These are phyloP conservation scores for Penicillium freii DNA, from an alignment of 2,329 filamentous ascomycete species.

Conservation along the genomic window DNA sequence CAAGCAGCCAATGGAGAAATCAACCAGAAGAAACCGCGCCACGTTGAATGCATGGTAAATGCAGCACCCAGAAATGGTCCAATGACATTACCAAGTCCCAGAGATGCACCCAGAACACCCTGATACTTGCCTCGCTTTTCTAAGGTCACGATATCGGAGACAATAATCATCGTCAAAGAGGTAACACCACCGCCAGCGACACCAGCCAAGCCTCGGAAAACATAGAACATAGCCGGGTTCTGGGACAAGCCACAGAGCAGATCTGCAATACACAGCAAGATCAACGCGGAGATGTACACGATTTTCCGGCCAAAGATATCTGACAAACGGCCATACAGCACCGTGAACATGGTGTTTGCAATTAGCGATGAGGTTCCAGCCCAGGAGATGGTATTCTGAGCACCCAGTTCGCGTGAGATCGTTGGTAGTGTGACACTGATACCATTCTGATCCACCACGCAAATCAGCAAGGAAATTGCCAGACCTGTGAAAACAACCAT, in stretches of 20 bases:
- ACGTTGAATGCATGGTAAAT: slow-evolving; percentile 45
- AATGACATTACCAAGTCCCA: slow-evolving; percentile 48
- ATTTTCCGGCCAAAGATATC: slow-evolving; percentile 62
- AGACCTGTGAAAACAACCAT: slow-evolving; percentile 52
- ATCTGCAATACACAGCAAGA: slow-evolving; percentile 56
- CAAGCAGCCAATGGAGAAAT: slow-evolving; percentile 53
- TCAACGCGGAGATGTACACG: slow-evolving; percentile 55
- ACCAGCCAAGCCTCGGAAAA: slow-evolving; percentile 60
- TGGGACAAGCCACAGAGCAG: slow-evolving; percentile 59
- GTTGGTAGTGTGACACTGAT: slow-evolving; percentile 55
- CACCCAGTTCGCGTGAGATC: slow-evolving; percentile 50
- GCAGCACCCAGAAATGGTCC: slow-evolving; percentile 50
- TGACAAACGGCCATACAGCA: slow-evolving; percentile 62
- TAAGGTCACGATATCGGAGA: slow-evolving; percentile 59
- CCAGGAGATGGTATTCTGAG: slow-evolving; percentile 60
- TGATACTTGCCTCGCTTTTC: slow-evolving; percentile 58
- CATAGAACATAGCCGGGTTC: slow-evolving; percentile 59
- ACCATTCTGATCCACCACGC: slow-evolving; percentile 58
- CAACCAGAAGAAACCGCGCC: slow-evolving; percentile 51
- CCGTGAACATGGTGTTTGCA: slow-evolving; percentile 63
- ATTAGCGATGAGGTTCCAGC: slow-evolving; percentile 68
- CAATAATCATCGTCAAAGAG: slow-evolving; percentile 61
- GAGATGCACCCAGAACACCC: slow-evolving; percentile 47
- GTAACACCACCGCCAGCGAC: slow-evolving; percentile 62
- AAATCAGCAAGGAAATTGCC: slow-evolving; percentile 54